Percentiles rank a stretch among this genome's conserved stretches.
phyloP scores from a whole-genome alignment of 371 early-diverging fungal genomes.

The Sporodiniella umbellata region DNA sequence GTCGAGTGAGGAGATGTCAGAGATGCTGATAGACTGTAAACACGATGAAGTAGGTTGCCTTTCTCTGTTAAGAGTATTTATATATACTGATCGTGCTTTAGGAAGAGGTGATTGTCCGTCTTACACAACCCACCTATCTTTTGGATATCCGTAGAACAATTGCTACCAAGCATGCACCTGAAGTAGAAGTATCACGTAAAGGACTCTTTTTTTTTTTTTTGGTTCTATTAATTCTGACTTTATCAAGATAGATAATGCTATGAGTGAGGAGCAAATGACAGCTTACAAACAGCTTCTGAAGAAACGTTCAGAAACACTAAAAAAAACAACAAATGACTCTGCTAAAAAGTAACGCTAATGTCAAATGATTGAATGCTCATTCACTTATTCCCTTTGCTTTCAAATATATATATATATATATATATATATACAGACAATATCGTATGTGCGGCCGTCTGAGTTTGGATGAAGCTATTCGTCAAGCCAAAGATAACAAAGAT shows the following conservation, averaged over 20 bases:
- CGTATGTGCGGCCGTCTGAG: constrained; percentile 79
- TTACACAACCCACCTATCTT: constrained; percentile 71
- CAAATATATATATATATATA: no score
- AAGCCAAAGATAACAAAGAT: constrained; percentile 70
- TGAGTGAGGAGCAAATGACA: constrained; percentile 77
- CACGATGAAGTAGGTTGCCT: constrained; percentile 75
- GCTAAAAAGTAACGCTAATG: constrained; percentile 65
- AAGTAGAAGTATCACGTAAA: constrained; percentile 22
- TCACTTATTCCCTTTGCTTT: no score
- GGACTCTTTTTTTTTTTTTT: not conserved
- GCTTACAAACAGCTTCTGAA: constrained; percentile 79
- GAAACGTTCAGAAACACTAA: constrained; percentile 75
- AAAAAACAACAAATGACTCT: constrained; percentile 73
- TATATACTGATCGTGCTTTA: constrained; percentile 2
- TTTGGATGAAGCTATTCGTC: constrained; percentile 86
- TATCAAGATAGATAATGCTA: constrained; percentile 34
- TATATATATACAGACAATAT: constrained; percentile 64
- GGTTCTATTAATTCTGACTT: no score
- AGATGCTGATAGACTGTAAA: constrained; percentile 71
- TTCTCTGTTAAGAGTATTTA: not conserved
- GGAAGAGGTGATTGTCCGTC: constrained; percentile 72
- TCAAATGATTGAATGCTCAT: no score
- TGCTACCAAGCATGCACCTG: constrained; percentile 55
- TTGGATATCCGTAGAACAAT: constrained; percentile 66
- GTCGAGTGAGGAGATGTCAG: constrained; percentile 75